Evolutionary conservation across 176 grass and related monocot species (phyloP).

Genomic region (Triticum aestivum): DNA sequence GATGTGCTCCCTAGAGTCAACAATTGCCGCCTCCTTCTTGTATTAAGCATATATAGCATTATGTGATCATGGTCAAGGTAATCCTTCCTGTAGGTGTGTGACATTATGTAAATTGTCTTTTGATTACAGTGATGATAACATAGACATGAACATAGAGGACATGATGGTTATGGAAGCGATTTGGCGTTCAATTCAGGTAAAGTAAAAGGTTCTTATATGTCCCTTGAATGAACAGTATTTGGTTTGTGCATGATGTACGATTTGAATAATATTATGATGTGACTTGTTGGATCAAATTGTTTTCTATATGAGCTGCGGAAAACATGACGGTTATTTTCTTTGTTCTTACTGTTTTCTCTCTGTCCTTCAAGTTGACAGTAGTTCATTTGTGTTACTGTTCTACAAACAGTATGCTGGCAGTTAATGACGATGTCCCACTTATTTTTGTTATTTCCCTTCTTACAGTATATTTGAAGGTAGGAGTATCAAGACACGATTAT

Average conservation of each 20-base stretch:
- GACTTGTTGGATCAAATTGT: neutral
- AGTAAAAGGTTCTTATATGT: neutral
- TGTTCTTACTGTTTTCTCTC: neutral
- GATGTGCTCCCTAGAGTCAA: neutral
- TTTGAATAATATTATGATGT: conserved; percentile 16
- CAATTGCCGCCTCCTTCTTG: neutral
- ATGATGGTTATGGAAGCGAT: conserved; percentile 99
- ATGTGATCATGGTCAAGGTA: neutral
- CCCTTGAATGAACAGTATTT: neutral
- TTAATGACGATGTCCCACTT: neutral
- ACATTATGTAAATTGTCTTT: conserved; percentile 26
- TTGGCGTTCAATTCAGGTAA: conserved; percentile 96
- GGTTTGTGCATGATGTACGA: neutral
- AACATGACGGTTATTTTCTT: conserved; percentile 3
- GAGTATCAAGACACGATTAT: conserved; percentile 21
- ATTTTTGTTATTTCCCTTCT: neutral
- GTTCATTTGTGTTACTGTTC: conserved; percentile 11
- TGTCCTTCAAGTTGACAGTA: neutral
- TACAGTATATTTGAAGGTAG: conserved; percentile 2
- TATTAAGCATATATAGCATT: conserved; percentile 5
- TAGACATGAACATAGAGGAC: conserved; percentile 79
- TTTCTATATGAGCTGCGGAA: neutral
- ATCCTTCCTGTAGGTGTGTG: conserved; percentile 25
- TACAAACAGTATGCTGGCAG: neutral
- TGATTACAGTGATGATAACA: conserved; percentile 79